Base-by-base conservation (phyloP, 495 filamentous ascomycete genomes). In the Thozetella sp. region DNA sequence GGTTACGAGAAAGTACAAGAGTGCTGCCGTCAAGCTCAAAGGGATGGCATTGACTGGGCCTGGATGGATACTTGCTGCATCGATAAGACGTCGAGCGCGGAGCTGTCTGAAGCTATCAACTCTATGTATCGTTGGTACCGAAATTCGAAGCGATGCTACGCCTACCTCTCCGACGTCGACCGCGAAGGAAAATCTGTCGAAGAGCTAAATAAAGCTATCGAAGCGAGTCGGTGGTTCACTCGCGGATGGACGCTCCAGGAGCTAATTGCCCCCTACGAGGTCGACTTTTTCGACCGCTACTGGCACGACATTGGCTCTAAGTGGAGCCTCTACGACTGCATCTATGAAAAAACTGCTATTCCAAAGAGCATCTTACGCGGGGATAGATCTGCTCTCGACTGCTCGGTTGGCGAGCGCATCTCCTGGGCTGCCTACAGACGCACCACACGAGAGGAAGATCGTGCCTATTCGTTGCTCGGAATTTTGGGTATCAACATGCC, bases 401-500 rank as follows among this genome's bases (percentile, higher is more conserved):
- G 0, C 19, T 37, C 30, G 6, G 30, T 37, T 6, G 30, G 6
- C 30, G 6, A 67, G 30, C 51, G 67, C 4, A 76, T 78, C 69
- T 72, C 68, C 9, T 78, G 74, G 75, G 70, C 67, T 4, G 40
- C 72, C 0, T 22, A 57, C 1, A 26, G 74, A 43, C 13, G 34
- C 0, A 75, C 72, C 1, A 74, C 58, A 10, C 40, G 71, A 25
- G 22, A 43, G 9, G 70, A 77, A 62, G 76, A 80, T 51, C 60
- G 56, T 13, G 75, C 73, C 0, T 80, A 80, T 53, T 74, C 65
- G 48, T 58, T 80, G 1, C 40, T 80, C 19, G 77, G 76, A 0
- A 53, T 80, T 17, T 79, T 80, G 48, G 66, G 65, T 22, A 59
- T 80, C 13, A 71, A 66, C 30, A 75, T 80, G 71, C 74, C 76